phyloP scores from a whole-genome alignment of 257 asterid species.

The Orobanche coerulescens region DNA sequence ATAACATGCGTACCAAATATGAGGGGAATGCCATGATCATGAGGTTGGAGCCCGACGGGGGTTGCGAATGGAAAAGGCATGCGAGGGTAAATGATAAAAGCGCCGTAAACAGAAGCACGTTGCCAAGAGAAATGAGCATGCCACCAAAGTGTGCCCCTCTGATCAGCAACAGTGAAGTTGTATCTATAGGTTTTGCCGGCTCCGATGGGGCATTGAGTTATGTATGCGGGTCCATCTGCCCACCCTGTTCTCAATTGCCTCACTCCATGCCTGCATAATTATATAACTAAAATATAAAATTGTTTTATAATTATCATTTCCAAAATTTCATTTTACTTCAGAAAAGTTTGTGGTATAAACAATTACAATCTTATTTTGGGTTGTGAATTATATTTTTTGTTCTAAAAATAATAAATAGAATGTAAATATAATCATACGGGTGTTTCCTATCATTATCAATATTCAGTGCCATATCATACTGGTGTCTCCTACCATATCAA shows the following conservation, averaged over 20 bases:
- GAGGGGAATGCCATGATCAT: constrained; percentile 33
- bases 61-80: constrained; percentile 44
- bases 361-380: no score
- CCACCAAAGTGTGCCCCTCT: constrained; percentile 81
- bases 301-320: no score
- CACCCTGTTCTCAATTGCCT: constrained; percentile 60
- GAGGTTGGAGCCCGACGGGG: neutral
- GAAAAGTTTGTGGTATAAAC: no score
- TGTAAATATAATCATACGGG: no score
- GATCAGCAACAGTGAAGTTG: constrained; percentile 43
- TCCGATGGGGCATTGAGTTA: constrained; percentile 73
- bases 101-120: constrained; percentile 71
- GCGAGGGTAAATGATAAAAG: constrained; percentile 64
- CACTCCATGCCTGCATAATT: constrained; percentile 59
- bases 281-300: no score
- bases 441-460: no score
- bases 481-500: no score
- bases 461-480: no score
- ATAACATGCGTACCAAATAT: constrained; percentile 42
- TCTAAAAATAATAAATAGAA: no score
- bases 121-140: constrained; percentile 87
- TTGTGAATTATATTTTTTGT: no score
- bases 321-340: no score
- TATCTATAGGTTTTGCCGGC: constrained; percentile 42
- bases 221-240: constrained; percentile 86